Evolutionary conservation across 148 eudicot genomes (phyloP).

Genomic region (Vaccinium myrtillus): DNA sequence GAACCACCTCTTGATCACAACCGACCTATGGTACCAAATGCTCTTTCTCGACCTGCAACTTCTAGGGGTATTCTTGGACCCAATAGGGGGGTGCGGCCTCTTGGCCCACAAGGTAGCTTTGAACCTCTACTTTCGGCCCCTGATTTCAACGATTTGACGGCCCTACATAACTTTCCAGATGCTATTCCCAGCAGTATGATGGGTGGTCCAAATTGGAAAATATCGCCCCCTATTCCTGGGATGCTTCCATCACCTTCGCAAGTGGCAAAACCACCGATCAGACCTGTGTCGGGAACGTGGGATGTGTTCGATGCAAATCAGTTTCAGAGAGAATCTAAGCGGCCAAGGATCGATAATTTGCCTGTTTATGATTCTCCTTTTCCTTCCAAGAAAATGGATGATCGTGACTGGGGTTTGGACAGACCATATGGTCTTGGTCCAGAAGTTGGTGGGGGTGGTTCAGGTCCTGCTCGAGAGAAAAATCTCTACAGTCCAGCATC

Average conservation of each 20-base stretch:
- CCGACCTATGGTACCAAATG: slow-evolving; percentile 31
- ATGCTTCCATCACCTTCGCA: slow-evolving; percentile 51
- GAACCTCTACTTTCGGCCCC: slow-evolving; percentile 46
- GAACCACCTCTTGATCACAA: slow-evolving; percentile 45
- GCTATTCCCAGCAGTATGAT: slow-evolving; percentile 30
- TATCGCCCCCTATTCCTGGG: slow-evolving; percentile 56
- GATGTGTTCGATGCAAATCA: slow-evolving; percentile 71
- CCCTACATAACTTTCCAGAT: slow-evolving; percentile 38
- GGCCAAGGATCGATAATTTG: slow-evolving; percentile 58
- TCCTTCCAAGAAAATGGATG: slow-evolving; percentile 30
- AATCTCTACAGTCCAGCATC: slow-evolving; percentile 27
- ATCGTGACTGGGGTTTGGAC: slow-evolving; percentile 26
- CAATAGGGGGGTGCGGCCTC: slow-evolving; percentile 43
- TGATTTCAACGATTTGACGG: slow-evolving; percentile 47
- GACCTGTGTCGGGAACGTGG: slow-evolving; percentile 57
- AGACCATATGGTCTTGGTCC: slow-evolving; percentile 35
- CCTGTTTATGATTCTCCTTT: slow-evolving; percentile 33
- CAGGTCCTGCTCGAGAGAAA: slow-evolving; percentile 27
- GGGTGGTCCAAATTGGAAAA: slow-evolving; percentile 61
- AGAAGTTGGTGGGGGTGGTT: slow-evolving; percentile 35
- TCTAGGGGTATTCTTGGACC: slow-evolving; percentile 53
- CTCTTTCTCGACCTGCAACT: slow-evolving; percentile 36
- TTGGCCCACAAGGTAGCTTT: slow-evolving; percentile 56
- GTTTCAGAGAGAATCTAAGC: slow-evolving; percentile 67
- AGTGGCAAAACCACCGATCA: slow-evolving; percentile 35